Percentiles rank a stretch among this genome's conserved stretches.
These are phyloP conservation scores for Suaeda aralocaspica DNA, from an alignment of 148 eudicot species.

Conservation along the genomic window DNA sequence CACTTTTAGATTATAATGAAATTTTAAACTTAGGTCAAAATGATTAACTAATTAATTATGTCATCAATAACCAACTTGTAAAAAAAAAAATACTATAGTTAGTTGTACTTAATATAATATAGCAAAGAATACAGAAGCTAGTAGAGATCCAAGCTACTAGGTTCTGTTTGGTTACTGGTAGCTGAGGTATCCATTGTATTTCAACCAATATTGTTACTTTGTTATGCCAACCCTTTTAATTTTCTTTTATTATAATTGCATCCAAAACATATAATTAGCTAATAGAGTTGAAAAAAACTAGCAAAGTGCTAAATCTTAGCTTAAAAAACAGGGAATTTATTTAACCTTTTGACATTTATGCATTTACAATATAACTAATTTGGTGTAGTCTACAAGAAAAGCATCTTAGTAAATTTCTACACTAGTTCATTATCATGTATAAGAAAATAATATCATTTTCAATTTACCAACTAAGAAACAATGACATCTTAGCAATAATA, in stretches of 20 bases:
- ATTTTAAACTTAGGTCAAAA: too few species aligned
- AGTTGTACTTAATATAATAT: neutral
- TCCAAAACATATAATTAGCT: neutral
- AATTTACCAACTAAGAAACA: constrained; percentile 17
- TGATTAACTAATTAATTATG: too few species aligned
- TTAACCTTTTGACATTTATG: neutral
- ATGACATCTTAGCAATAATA: constrained; percentile 20
- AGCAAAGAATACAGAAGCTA: neutral
- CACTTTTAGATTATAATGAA: too few species aligned
- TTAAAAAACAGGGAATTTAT: constrained; percentile 16
- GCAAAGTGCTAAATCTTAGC: constrained; percentile 18
- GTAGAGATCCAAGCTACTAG: neutral
- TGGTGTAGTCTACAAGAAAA: constrained; percentile 33
- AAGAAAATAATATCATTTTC: constrained; percentile 25
- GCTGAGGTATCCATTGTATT: constrained; percentile 12
- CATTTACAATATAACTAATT: constrained; percentile 19
- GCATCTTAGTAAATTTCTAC: constrained; percentile 1
- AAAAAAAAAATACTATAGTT: too few species aligned
- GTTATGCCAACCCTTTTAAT: constrained; percentile 19
- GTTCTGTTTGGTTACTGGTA: constrained; percentile 16
- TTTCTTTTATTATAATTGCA: neutral
- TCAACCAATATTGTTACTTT: constrained; percentile 7
- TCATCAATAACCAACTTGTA: too few species aligned
- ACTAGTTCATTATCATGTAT: neutral
- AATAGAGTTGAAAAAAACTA: neutral